Conservation (phyloP, 228 moss, liverwort and hornwort genomes). For the Sphagnum magellanicum region DNA sequence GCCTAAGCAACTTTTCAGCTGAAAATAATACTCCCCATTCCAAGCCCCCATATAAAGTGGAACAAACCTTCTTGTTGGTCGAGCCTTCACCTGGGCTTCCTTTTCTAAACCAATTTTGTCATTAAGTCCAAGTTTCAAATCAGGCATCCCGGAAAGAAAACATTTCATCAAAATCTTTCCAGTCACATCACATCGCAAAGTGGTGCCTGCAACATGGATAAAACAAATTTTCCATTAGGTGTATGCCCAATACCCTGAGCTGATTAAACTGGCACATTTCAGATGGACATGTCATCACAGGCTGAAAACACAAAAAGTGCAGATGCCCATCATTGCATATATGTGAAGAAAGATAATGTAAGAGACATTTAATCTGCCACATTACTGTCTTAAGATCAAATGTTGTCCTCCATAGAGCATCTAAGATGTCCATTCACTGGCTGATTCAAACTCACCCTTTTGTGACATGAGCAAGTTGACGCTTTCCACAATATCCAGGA, state of each 20-base stretch:
- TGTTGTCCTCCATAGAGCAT: too few species aligned
- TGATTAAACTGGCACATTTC: too few species aligned
- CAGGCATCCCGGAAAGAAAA: constrained; percentile 99
- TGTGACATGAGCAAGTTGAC: constrained; percentile 98
- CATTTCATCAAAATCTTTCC: constrained; percentile 99
- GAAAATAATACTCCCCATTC: too few species aligned
- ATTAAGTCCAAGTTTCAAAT: constrained; percentile 91
- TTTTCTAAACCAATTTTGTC: constrained; percentile 98
- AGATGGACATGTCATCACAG: too few species aligned
- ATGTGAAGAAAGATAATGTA: too few species aligned
- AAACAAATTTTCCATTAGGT: neutral
- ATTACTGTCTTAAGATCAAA: too few species aligned
- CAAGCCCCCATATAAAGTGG: neutral
- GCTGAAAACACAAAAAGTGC: neutral
- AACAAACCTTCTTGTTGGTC: constrained; percentile 80
- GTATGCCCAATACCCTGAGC: neutral
- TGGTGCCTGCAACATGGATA: constrained; percentile 51
- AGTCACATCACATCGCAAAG: constrained; percentile 93
- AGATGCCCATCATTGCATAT: too few species aligned
- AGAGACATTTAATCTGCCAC: too few species aligned
- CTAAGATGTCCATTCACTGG: too few species aligned
- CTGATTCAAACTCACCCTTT: constrained; percentile 44
- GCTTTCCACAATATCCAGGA: constrained; percentile 96
- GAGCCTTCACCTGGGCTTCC: constrained; percentile 92
- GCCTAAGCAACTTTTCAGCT: too few species aligned